phyloP scores from a whole-genome alignment of 1,284 basidiomycete species.

The Ceratobasidium sp. region DNA sequence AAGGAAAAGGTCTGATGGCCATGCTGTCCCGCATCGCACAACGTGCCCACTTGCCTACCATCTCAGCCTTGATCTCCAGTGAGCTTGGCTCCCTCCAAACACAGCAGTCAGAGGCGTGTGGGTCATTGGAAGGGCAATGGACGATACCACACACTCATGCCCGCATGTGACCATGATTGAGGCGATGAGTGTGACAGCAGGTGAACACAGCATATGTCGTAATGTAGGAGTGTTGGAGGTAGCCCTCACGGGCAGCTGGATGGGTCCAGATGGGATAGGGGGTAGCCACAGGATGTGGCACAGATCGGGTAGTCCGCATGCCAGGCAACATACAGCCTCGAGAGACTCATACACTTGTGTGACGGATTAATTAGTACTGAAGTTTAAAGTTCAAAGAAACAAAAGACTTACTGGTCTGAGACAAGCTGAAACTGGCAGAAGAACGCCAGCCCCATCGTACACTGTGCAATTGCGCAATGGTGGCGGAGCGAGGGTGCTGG shows the following conservation, averaged over 20 bases:
- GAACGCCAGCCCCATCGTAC: neutral
- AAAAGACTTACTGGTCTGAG: conserved; percentile 20
- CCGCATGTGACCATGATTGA: conserved; percentile 6
- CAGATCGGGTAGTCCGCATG: no score
- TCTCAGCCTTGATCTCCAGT: neutral
- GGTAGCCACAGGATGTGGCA: neutral
- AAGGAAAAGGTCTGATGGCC: no score
- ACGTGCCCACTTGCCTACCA: no score
- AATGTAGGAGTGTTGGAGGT: neutral
- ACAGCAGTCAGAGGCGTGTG: neutral
- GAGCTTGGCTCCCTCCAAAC: neutral
- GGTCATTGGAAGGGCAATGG: conserved; percentile 19
- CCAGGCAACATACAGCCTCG: conserved; percentile 9
- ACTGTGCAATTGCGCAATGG: neutral
- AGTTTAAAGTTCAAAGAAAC: neutral
- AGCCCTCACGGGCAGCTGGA: neutral
- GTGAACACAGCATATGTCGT: neutral
- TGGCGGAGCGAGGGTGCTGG: neutral
- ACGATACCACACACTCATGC: no score
- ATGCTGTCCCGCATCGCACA: no score
- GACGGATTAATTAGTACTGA: neutral
- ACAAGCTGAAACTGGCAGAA: neutral
- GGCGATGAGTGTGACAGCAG: neutral
- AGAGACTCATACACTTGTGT: conserved; percentile 19
- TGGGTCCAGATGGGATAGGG: neutral